Percentiles rank a stretch among this genome's conserved stretches.
Conservation (phyloP, 2,329 filamentous ascomycete genomes). For the Fusarium kyushuense region DNA sequence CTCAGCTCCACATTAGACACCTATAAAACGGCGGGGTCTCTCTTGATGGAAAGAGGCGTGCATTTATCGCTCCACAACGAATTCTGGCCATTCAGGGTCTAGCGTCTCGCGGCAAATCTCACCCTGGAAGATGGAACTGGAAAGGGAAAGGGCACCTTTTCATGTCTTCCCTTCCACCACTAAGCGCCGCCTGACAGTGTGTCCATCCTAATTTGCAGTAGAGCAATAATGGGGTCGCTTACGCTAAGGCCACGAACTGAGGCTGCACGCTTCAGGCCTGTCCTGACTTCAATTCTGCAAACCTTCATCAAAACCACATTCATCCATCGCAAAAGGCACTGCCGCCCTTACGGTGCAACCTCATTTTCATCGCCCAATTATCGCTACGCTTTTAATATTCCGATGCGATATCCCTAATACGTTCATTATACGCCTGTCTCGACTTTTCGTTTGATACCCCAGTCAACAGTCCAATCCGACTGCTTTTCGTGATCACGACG, state of each 20-base stretch:
- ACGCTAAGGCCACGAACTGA: slow-evolving; percentile 19
- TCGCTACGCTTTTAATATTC: slow-evolving; percentile 6
- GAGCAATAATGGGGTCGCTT: slow-evolving; percentile 23
- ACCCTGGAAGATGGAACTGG: background rate
- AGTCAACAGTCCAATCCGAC: slow-evolving; percentile 3
- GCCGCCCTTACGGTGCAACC: slow-evolving; percentile 30
- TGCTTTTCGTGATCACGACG: slow-evolving; percentile 28
- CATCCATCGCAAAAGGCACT: slow-evolving; percentile 32
- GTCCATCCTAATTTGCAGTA: slow-evolving; percentile 40
- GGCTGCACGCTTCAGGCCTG: slow-evolving; percentile 28
- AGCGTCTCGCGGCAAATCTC: slow-evolving; percentile 39
- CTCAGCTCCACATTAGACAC: slow-evolving; percentile 40
- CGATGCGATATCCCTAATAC: slow-evolving; percentile 13
- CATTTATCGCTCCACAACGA: slow-evolving; percentile 24
- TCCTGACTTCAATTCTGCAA: slow-evolving; percentile 31
- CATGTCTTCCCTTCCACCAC: slow-evolving; percentile 13
- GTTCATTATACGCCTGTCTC: slow-evolving; percentile 9
- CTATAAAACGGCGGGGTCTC: slow-evolving; percentile 22
- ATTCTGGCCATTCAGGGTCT: slow-evolving; percentile 29
- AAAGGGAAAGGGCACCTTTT: slow-evolving; percentile 13
- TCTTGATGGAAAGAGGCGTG: slow-evolving; percentile 32
- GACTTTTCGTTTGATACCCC: slow-evolving; percentile 18
- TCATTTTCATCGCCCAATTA: slow-evolving; percentile 13
- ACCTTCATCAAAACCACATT: slow-evolving; percentile 34
- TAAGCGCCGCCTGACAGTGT: slow-evolving; percentile 41